phyloP scores from a whole-genome alignment of 2,329 filamentous ascomycete genomes.

The Diaporthe ampelina region DNA sequence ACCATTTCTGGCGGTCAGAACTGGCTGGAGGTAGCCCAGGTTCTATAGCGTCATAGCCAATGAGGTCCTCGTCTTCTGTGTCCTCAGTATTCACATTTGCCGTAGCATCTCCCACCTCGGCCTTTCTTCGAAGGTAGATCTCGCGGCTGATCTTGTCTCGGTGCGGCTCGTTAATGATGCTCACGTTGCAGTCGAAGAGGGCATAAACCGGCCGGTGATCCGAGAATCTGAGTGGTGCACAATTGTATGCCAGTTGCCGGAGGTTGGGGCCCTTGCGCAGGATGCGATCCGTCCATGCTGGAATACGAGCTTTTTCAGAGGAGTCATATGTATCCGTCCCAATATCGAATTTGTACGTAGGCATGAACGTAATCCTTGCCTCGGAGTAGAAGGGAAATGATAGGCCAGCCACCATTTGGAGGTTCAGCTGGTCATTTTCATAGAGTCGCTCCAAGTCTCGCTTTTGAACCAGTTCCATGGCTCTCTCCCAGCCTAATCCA shows the following conservation, averaged over 20 bases:
- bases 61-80: slow-evolving; percentile 83
- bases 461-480: slow-evolving; percentile 79
- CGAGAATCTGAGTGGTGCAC: slow-evolving; percentile 87
- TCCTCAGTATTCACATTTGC: slow-evolving; percentile 69
- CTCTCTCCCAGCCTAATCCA: slow-evolving; percentile 83
- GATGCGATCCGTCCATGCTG: slow-evolving; percentile 97
- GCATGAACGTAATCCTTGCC: slow-evolving; percentile 86
- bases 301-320: slow-evolving; percentile 95
- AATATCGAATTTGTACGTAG: slow-evolving; percentile 96
- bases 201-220: slow-evolving; percentile 97
- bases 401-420: slow-evolving; percentile 95
- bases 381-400: slow-evolving; percentile 95
- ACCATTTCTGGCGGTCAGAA: slow-evolving; percentile 79
- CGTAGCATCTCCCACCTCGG: slow-evolving; percentile 74
- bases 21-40: slow-evolving; percentile 79
- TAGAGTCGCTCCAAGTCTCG: slow-evolving; percentile 84
- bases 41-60: slow-evolving; percentile 86
- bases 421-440: slow-evolving; percentile 94
- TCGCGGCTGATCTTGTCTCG: slow-evolving; percentile 81
- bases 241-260: slow-evolving; percentile 85
- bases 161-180: slow-evolving; percentile 79
- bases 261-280: slow-evolving; percentile 88
- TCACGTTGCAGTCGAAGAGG: slow-evolving; percentile 87
- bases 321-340: slow-evolving; percentile 92
- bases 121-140: slow-evolving; percentile 79